Base-by-base conservation (phyloP, 1,139 yeast genomes). In the Debaryomyces nepalensis region DNA sequence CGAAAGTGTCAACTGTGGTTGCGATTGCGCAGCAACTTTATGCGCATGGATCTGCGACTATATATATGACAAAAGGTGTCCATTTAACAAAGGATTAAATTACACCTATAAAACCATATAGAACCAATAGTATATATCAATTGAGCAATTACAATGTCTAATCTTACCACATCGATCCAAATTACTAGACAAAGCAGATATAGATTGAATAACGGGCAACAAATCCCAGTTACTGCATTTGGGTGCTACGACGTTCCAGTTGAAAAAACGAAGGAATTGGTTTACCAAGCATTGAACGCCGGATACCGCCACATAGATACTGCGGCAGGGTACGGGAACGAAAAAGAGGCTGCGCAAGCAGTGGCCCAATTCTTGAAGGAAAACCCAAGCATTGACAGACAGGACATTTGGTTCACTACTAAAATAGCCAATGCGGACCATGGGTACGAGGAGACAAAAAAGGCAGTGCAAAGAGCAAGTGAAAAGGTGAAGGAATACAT, bases 291-390 rank as follows among this genome's bases (percentile, higher is more conserved):
- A 1, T 70, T 87, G 52, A 68, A 72, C 26, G 68, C 61, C 19
- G 95, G 95, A 0, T 86, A 85, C 58, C 77, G 95, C 49, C 90
- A 84, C 51, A 68, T 72, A 49, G 66, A 71, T 54, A 48, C 64
- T 37, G 71, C 74, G 43, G 52, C 54, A 70, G 59, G 62, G 22
- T 86, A 86, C 57, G 67, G 70, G 10, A 84, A 84, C 55, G 87
- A 84, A 55, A 54, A 53, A 7, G 84, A 77, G 53, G 52, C 59
- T 36, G 54, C 58, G 38, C 48, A 58, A 46, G 64, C 65, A 37
- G 57, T 69, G 44, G 63, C 70, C n/a, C 54, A 64, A 39, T 80
- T 77, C 63, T 48, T 80, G 18, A 58, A 63, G 33, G 75, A 70
- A 18, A 60, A 65, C 52, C 74, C 75, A 1, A 39, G 30, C 15